Conservation (phyloP, 2,329 filamentous ascomycete species). For the Colletotrichum lini region DNA sequence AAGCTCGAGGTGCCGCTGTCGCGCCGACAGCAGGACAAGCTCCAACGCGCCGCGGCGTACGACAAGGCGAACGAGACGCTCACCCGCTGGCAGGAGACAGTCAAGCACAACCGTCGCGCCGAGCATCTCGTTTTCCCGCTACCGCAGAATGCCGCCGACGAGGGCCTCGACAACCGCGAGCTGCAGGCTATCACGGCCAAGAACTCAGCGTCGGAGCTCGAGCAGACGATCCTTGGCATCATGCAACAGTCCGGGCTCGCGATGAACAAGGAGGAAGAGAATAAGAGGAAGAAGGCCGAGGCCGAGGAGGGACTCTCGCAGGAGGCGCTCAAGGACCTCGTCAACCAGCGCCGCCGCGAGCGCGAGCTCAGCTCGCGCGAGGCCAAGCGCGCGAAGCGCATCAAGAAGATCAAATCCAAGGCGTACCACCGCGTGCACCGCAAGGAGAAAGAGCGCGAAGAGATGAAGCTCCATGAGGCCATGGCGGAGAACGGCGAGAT, state of each 20-base stretch:
- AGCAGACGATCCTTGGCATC: slow-evolving; percentile 88
- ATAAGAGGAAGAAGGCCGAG: slow-evolving; percentile 73
- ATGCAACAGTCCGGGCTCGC: slow-evolving; percentile 89
- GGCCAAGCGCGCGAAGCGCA: slow-evolving; percentile 87
- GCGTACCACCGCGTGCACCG: slow-evolving; percentile 93
- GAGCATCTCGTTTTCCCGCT: slow-evolving; percentile 93
- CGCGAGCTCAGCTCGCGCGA: slow-evolving; percentile 91
- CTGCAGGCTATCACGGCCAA: slow-evolving; percentile 75
- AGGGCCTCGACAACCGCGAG: slow-evolving; percentile 73
- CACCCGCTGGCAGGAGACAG: slow-evolving; percentile 92
- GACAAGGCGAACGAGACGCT: slow-evolving; percentile 93
- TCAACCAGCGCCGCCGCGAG: slow-evolving; percentile 82
- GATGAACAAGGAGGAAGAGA: slow-evolving; percentile 58
- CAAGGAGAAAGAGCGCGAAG: slow-evolving; percentile 73
- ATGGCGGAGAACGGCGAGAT: slow-evolving; percentile 71
- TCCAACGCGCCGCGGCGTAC: slow-evolving; percentile 87
- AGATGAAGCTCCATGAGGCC: slow-evolving; percentile 66
- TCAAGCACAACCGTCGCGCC: slow-evolving; percentile 92
- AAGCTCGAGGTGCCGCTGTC: slow-evolving; percentile 88
- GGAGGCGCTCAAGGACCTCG: slow-evolving; percentile 79
- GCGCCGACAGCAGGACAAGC: slow-evolving; percentile 86
- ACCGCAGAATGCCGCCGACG: slow-evolving; percentile 76
- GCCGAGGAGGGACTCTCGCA: slow-evolving; percentile 79
- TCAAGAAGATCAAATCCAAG: slow-evolving; percentile 99
- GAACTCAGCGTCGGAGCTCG: slow-evolving; percentile 82